Percentiles rank a stretch among this genome's conserved stretches.
Evolutionary conservation across 371 early-diverging fungal genomes (phyloP).

Genomic region (Apophysomyces ossiformis): DNA sequence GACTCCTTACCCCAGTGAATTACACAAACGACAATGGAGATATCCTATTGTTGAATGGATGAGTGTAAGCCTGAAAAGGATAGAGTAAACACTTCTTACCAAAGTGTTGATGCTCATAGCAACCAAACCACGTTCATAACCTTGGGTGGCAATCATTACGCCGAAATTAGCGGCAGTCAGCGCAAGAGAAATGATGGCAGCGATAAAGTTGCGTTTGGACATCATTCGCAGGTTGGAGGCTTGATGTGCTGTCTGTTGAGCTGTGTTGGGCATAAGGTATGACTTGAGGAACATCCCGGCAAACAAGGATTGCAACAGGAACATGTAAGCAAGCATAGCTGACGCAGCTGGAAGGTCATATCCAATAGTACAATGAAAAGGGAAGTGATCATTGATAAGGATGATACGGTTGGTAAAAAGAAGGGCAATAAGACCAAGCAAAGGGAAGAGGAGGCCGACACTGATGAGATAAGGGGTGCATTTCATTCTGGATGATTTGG

Average conservation of each 20-base stretch:
- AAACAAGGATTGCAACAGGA: slow-evolving; percentile 40
- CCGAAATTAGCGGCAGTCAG: slow-evolving; percentile 45
- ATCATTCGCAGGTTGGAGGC: slow-evolving; percentile 49
- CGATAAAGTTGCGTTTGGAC: slow-evolving; percentile 52
- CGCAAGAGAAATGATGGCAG: slow-evolving; percentile 35
- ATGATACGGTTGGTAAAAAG: slow-evolving; percentile 43
- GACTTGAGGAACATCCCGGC: slow-evolving; percentile 50
- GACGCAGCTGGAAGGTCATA: slow-evolving; percentile 46
- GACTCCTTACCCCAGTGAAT: slow-evolving; percentile 46
- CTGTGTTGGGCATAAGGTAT: slow-evolving; percentile 40
- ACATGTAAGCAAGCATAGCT: slow-evolving; percentile 52
- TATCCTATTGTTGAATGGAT: slow-evolving; percentile 20
- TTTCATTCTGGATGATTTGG: slow-evolving; percentile 43
- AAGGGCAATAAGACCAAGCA: slow-evolving; percentile 43
- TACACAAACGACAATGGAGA: slow-evolving; percentile 34
- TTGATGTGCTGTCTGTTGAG: slow-evolving; percentile 38
- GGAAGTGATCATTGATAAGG: slow-evolving; percentile 26
- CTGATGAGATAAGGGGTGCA: slow-evolving; percentile 50
- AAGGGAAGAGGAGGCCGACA: slow-evolving; percentile 46
- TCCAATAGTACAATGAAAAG: slow-evolving; percentile 53
- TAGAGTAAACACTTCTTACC: slow-evolving; percentile 22
- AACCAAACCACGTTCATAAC: slow-evolving; percentile 45
- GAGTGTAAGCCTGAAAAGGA: neutral
- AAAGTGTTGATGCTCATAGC: slow-evolving; percentile 34
- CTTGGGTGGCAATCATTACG: slow-evolving; percentile 40